A percentile compares a stretch with the other conserved stretches of the same genome.
Conservation (phyloP, 73 alveolate genomes). For the Tetrahymena thermophila region DNA sequence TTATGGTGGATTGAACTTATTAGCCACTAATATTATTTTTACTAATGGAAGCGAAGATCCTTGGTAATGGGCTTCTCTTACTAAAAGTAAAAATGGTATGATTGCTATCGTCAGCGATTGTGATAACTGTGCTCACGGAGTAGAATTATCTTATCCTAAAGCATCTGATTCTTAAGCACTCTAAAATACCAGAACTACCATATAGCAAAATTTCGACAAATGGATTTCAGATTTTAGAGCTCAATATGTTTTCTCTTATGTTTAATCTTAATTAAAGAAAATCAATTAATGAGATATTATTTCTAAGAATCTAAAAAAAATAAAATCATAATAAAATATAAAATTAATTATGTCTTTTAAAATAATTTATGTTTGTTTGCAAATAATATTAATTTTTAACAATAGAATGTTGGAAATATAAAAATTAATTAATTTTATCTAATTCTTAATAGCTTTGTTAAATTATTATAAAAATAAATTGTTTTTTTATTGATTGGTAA, state of each 20-base stretch:
- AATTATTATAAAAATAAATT: no score
- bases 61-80: constrained; percentile 68
- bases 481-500: no score
- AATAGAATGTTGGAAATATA: no score
- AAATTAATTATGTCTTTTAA: no score
- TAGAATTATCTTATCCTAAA: constrained; percentile 59
- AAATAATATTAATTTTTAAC: no score
- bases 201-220: background rate
- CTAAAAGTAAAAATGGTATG: constrained; percentile 18
- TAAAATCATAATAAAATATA: no score
- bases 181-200: constrained; percentile 39
- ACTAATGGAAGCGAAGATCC: constrained; percentile 71
- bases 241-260: background rate
- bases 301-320: background rate
- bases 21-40: constrained; percentile 50
- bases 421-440: no score
- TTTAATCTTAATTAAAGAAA: background rate
- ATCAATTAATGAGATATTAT: background rate
- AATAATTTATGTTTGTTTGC: no score
- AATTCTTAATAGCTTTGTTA: no score
- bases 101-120: constrained; percentile 49
- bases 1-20: constrained; percentile 36
- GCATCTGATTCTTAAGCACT: constrained; percentile 49
- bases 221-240: constrained; percentile 16
- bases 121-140: constrained; percentile 72